Evolutionary conservation across 345 rosid genomes (phyloP), one percentile per base, ranked within the genome.

Genomic region (Alliaria petiolata): DNA sequence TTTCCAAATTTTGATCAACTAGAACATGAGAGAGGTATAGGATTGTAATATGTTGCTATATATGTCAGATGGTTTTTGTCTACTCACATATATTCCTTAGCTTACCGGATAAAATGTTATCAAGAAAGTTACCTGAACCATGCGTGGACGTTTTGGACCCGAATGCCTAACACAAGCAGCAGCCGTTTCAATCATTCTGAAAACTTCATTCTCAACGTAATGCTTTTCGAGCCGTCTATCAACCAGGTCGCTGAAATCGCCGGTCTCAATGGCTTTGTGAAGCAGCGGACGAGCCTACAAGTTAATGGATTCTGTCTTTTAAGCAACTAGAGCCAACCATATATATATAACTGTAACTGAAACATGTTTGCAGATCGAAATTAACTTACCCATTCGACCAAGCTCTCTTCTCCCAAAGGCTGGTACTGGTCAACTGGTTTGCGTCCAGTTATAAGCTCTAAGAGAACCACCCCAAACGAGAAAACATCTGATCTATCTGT

Each of bases 151-250:
- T 74, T 92, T 92, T n/a, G 91, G 81, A 72, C 86, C 91, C 3
- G 93, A 88, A 70, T 90, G 98, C 77, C 98, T 90, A 38, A 92
- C 87, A 69, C 99, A 95, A 30, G 99, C 99, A 17, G 96, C 91
- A 52, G 98, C 98, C 2, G 91, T 87, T 83, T 92, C 97, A 6
- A 88, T 75, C 99, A 95, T 95, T 65, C 86, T 88, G 57, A 83
- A 45, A 74, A 95, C 74, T 56, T 95, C 92, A 38, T 76, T 63
- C 80, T 95, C 96, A 38, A 86, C 91, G 3, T 92, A 92, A 51
- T 72, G 82, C 52, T 84, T 92, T 70, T 76, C 82, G 8, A 95
- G 92, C 30, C 87, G 74, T 14, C 87, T 82, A 81, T 92, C 98
- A 65, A 92, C 89, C 70, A 92, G n/a, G 59, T 81, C 79, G 36